Conservation (phyloP, 2,329 filamentous ascomycete species). For the Chrysosporium queenslandicum region DNA sequence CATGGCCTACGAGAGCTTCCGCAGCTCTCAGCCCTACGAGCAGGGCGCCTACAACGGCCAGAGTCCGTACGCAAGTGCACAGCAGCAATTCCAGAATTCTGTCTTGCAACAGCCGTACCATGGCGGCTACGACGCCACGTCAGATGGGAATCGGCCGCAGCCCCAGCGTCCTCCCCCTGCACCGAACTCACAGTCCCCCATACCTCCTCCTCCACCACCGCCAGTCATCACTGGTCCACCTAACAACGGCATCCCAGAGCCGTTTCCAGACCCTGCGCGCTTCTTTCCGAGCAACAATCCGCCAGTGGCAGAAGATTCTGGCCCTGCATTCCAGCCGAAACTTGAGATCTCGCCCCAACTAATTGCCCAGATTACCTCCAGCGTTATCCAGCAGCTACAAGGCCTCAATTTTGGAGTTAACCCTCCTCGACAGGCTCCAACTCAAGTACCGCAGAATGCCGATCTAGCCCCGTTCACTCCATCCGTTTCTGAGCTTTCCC, state of each 20-base stretch:
- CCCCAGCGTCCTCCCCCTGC: not conserved
- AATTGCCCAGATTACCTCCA: slow-evolving; percentile 26
- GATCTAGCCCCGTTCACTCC: slow-evolving; percentile 26
- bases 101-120: slow-evolving; percentile 20
- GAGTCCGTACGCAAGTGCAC: slow-evolving; percentile 17
- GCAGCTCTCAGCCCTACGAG: slow-evolving; percentile 25
- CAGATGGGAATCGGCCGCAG: slow-evolving; percentile 7
- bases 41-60: slow-evolving; percentile 17
- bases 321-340: slow-evolving; percentile 4
- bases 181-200: not conserved
- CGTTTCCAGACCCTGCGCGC: slow-evolving; percentile 3
- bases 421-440: slow-evolving; percentile 27
- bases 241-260: not conserved
- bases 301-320: not conserved
- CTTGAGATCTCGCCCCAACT: slow-evolving; percentile 25
- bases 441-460: slow-evolving; percentile 26
- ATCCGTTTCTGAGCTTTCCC: slow-evolving; percentile 25
- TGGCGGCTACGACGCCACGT: slow-evolving; percentile 4
- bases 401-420: slow-evolving; percentile 33
- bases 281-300: slow-evolving; percentile 9
- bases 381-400: slow-evolving; percentile 43
- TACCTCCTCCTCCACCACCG: slow-evolving; percentile 6
- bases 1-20: slow-evolving; percentile 39
- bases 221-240: not conserved
- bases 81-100: slow-evolving; percentile 24